Evolutionary conservation across 2,329 filamentous ascomycete genomes (phyloP).

Genomic region (Fusarium neocosmosporiellum): DNA sequence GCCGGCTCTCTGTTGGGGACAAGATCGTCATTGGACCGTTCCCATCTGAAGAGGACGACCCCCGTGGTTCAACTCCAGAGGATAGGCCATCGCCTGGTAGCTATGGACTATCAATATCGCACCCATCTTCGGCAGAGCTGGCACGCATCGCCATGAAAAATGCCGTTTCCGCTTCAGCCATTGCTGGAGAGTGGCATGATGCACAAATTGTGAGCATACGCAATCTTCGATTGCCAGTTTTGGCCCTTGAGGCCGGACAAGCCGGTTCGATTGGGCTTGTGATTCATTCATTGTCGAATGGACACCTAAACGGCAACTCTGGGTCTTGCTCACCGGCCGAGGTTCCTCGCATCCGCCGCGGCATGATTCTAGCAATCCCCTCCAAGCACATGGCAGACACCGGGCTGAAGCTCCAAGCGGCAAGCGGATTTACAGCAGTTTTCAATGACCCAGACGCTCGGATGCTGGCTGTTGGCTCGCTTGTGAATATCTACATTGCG

Average conservation of each 20-base stretch:
- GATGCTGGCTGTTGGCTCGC: conserved; percentile 72
- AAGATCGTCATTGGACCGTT: conserved; percentile 84
- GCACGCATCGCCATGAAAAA: conserved; percentile 64
- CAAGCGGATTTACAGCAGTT: conserved; percentile 76
- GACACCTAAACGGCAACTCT: conserved; percentile 10
- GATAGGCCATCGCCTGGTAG: conserved; percentile 60
- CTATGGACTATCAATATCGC: conserved; percentile 63
- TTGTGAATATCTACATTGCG: conserved; percentile 86
- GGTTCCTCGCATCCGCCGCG: conserved; percentile 71
- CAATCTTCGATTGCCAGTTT: conserved; percentile 86
- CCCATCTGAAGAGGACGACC: conserved; percentile 64
- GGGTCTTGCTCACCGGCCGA: conserved; percentile 25
- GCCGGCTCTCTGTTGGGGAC: conserved; percentile 81
- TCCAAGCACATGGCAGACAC: conserved; percentile 68
- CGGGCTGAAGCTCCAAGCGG: conserved; percentile 69
- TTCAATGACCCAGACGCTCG: conserved; percentile 74
- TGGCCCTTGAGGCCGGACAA: conserved; percentile 80
- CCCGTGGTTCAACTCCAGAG: conserved; percentile 52
- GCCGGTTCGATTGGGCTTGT: conserved; percentile 89
- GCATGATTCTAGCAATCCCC: conserved; percentile 81
- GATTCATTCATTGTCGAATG: conserved; percentile 55
- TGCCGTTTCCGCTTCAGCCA: conserved; percentile 61
- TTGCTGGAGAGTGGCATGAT: conserved; percentile 79
- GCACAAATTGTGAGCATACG: conserved; percentile 88
- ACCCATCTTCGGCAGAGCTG: conserved; percentile 65